Percentiles rank a stretch among this genome's conserved stretches.
Conservation (phyloP, 2,329 filamentous ascomycete genomes). For the Alternaria gaisen region DNA sequence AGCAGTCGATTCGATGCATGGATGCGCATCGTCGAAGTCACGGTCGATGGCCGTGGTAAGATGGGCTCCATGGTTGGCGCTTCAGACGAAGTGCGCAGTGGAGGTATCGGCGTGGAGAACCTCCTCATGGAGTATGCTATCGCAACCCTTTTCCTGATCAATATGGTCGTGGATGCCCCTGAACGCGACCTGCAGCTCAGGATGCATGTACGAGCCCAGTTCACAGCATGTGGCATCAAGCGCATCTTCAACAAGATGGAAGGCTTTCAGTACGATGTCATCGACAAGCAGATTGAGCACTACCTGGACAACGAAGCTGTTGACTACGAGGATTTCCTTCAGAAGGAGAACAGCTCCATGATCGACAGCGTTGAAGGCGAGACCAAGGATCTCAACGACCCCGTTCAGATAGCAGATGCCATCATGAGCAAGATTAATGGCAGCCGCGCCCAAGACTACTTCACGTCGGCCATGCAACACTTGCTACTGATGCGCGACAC, state of each 20-base stretch:
- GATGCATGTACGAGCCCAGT: slow-evolving; percentile 94
- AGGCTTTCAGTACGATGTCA: slow-evolving; percentile 95
- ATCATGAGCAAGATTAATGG: slow-evolving; percentile 86
- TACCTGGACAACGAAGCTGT: slow-evolving; percentile 95
- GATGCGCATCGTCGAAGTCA: slow-evolving; percentile 99
- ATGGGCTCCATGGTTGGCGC: slow-evolving; percentile 98
- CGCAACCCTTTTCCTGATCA: slow-evolving; percentile 91
- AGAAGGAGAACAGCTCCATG: slow-evolving; percentile 88
- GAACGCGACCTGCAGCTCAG: slow-evolving; percentile 88
- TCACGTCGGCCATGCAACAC: slow-evolving; percentile 93
- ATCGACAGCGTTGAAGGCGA: slow-evolving; percentile 88
- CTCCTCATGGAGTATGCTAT: slow-evolving; percentile 98
- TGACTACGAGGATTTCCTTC: slow-evolving; percentile 96
- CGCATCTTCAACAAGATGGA: slow-evolving; percentile 97
- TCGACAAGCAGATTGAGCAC: slow-evolving; percentile 96
- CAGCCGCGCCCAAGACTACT: slow-evolving; percentile 91
- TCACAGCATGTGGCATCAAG: slow-evolving; percentile 94
- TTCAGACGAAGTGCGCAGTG: slow-evolving; percentile 93
- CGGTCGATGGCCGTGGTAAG: slow-evolving; percentile 94
- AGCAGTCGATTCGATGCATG: slow-evolving; percentile 97
- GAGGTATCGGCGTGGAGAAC: slow-evolving; percentile 98
- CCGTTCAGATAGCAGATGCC: slow-evolving; percentile 90
- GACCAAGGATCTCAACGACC: slow-evolving; percentile 90
- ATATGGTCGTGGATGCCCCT: slow-evolving; percentile 93
- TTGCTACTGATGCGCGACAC: slow-evolving; percentile 91